These are phyloP conservation scores for Atkinsonella texensis DNA, from an alignment of 2,329 filamentous ascomycete genomes.

Conservation along the genomic window DNA sequence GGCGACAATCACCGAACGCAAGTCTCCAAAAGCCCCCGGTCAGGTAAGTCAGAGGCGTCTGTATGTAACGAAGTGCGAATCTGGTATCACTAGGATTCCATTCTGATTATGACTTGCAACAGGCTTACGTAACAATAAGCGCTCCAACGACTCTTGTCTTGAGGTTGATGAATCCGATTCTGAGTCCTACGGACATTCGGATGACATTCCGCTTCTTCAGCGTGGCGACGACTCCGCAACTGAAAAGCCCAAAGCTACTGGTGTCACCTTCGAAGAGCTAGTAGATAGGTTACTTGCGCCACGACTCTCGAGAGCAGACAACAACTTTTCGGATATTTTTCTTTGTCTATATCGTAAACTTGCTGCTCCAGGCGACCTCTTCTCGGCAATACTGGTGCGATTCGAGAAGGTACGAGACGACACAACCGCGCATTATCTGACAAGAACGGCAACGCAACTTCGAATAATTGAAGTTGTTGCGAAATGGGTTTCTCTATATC, in stretches of 20 bases:
- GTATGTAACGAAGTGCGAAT: neutral
- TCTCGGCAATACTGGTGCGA: slow-evolving; percentile 65
- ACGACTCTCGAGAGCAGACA: slow-evolving; percentile 75
- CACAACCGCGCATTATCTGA: slow-evolving; percentile 55
- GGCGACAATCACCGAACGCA: slow-evolving; percentile 22
- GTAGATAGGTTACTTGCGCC: slow-evolving; percentile 78
- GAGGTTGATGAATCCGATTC: slow-evolving; percentile 60
- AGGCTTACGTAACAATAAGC: slow-evolving; percentile 40
- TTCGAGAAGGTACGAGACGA: slow-evolving; percentile 61
- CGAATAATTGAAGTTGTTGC: slow-evolving; percentile 74
- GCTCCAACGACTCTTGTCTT: slow-evolving; percentile 43
- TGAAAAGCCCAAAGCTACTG: slow-evolving; percentile 34
- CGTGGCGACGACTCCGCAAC: slow-evolving; percentile 52
- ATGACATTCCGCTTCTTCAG: slow-evolving; percentile 55
- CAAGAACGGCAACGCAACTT: slow-evolving; percentile 69
- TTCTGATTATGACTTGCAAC: slow-evolving; percentile 14
- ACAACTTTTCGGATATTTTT: slow-evolving; percentile 80
- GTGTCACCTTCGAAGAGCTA: slow-evolving; percentile 54
- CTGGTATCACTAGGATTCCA: neutral
- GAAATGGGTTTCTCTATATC: slow-evolving; percentile 82
- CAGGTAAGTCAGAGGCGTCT: slow-evolving; percentile 11
- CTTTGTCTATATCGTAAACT: slow-evolving; percentile 92
- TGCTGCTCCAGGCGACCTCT: slow-evolving; percentile 65
- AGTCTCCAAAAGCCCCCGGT: slow-evolving; percentile 21
- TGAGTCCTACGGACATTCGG: slow-evolving; percentile 53